A percentile compares a stretch with the other conserved stretches of the same genome.
phyloP scores from a whole-genome alignment of 2,329 filamentous ascomycete genomes.

The Microdochium paspali region DNA sequence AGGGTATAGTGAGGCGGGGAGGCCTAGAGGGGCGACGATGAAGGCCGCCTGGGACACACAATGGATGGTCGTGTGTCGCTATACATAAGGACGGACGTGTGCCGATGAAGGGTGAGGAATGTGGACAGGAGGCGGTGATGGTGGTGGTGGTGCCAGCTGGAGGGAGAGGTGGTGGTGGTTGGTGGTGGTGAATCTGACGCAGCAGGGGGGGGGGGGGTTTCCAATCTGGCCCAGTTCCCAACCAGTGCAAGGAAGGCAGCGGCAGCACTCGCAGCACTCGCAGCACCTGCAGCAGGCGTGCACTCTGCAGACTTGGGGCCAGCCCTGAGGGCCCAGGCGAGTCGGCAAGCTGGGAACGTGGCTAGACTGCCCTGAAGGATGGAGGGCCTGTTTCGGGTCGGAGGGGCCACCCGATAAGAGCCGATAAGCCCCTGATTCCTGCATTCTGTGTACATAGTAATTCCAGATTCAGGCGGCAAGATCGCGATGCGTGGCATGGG shows the following conservation, averaged over 20 bases:
- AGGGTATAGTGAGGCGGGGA: neutral
- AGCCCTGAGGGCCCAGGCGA: too few species aligned
- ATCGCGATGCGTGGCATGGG: too few species aligned
- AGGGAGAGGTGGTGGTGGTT: neutral
- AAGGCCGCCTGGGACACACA: conserved; percentile 1
- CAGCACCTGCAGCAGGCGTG: too few species aligned
- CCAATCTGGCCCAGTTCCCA: neutral
- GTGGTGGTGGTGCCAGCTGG: too few species aligned
- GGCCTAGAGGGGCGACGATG: conserved; percentile 5
- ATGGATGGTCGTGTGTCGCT: neutral
- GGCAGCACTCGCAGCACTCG: too few species aligned
- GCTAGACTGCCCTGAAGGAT: too few species aligned
- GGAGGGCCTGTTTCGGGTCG: neutral
- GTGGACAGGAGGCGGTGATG: neutral
- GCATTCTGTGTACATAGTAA: neutral
- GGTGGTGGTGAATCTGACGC: too few species aligned
- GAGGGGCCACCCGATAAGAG: neutral
- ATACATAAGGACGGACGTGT: neutral
- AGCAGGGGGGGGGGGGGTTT: too few species aligned
- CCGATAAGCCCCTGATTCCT: neutral
- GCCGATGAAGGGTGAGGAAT: neutral
- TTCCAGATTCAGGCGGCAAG: too few species aligned
- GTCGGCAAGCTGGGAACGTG: neutral
- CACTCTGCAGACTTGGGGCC: too few species aligned
- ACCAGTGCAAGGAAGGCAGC: too few species aligned